Evolutionary conservation across 768 basidiomycete genomes (phyloP), one percentile per base, ranked within the genome.

Genomic region (Termitomyces sp.): DNA sequence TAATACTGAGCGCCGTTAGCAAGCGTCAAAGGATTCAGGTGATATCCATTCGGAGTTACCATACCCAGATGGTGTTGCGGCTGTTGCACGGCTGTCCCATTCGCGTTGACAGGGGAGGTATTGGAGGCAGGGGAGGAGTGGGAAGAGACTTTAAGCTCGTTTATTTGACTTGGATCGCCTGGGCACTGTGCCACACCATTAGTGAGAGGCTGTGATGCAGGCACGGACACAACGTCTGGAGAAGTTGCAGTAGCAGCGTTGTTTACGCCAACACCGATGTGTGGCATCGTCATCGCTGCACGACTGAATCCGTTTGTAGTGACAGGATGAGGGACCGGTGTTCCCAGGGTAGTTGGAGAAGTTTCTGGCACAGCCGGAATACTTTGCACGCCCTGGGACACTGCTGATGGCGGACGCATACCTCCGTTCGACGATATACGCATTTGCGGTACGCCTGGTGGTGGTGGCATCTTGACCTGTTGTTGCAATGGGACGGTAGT

Each of bases 381-480:
- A 36, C 59, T 60, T 48, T 64, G 66, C 31, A 60, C 34, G 41
- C 33, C 55, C 24, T 53, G 57, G 15, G 73, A 66, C 22, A 79
- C 72, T 4, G 76, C 62, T 0, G 68, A 64, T 13, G 81, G 78
- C 0, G 82, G 80, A 24, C 78, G 81, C 69, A 81, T 81, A 29
- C 75, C 80, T 56, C 79, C 81, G 24, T 81, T 82, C 0, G 85
- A 81, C 2, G 84, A 83, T 45, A 85, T 83, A 44, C 85, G 80
- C 73, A 85, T 78, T 44, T 84, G 85, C 1, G 84, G 80, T 2
- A 81, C 70, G 0, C 73, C 68, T 20, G 72, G 70, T 15, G 85
- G 80, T 0, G 85, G 80, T 1, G 82, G 82, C 73, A 87, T 78
- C 66, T 82, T 81, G 74, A 86, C 86, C 65, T 82, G 83, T 13